A percentile compares a stretch with the other conserved stretches of the same genome.
Conservation (phyloP, 2,329 filamentous ascomycete genomes). For the Ophiostoma populinum region DNA sequence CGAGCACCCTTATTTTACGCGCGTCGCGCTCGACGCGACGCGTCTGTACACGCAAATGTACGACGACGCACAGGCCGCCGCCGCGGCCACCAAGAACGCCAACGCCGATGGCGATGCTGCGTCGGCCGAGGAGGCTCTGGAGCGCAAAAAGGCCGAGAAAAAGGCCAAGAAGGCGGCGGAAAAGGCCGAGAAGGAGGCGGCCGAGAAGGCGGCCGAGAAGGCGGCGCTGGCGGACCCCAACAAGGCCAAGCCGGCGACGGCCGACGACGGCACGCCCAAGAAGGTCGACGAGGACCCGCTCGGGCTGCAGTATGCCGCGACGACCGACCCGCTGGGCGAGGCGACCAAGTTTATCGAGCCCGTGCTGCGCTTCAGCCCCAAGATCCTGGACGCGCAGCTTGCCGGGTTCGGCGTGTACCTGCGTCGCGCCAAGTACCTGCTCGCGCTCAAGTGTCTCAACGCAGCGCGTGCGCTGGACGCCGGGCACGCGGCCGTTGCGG, state of each 20-base stretch:
- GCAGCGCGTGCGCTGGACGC: slow-evolving; percentile 53
- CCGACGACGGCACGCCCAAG: slow-evolving; percentile 44
- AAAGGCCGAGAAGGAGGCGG: slow-evolving; percentile 81
- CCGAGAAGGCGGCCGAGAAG: slow-evolving; percentile 61
- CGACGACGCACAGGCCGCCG: slow-evolving; percentile 37
- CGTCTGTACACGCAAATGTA: slow-evolving; percentile 63
- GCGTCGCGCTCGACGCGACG: slow-evolving; percentile 67
- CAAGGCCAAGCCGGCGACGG: slow-evolving; percentile 46
- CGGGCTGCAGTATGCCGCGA: slow-evolving; percentile 63
- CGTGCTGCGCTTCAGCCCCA: slow-evolving; percentile 65
- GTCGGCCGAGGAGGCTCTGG: slow-evolving; percentile 25
- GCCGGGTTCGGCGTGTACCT: slow-evolving; percentile 84
- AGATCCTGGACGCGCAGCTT: slow-evolving; percentile 65
- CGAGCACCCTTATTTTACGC: slow-evolving; percentile 83
- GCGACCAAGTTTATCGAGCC: slow-evolving; percentile 74
- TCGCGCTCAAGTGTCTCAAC: slow-evolving; percentile 73
- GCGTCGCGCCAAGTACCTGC: slow-evolving; percentile 68
- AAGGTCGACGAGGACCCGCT: slow-evolving; percentile 84
- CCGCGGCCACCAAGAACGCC: slow-evolving; percentile 36
- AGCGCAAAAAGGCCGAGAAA: slow-evolving; percentile 17
- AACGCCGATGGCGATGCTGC: slow-evolving; percentile 38
- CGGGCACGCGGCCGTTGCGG: slow-evolving; percentile 54
- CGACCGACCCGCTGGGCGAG: slow-evolving; percentile 66
- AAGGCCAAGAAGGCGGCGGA: slow-evolving; percentile 66
- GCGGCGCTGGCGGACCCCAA: slow-evolving; percentile 70